These are phyloP conservation scores for Globisporangium solare DNA, from an alignment of 352 stramenopile species.

Conservation along the genomic window DNA sequence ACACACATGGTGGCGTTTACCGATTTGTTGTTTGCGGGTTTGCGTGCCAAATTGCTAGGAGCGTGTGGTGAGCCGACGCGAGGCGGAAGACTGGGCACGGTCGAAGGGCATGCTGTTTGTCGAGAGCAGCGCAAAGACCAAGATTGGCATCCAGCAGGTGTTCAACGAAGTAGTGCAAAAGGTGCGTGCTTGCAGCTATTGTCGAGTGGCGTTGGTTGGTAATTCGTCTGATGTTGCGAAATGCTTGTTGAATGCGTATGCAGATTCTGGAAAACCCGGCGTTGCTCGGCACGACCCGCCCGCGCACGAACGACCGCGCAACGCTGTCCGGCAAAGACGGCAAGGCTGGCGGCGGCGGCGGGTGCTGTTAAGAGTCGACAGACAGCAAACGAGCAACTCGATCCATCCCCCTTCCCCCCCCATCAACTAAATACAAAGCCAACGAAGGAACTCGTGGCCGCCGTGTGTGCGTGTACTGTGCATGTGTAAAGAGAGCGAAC, in stretches of 20 bases:
- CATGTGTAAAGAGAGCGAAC: too few species aligned
- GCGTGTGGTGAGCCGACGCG: constrained; percentile 88
- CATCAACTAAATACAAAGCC: too few species aligned
- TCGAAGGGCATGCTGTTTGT: constrained; percentile 98
- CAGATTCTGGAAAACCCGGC: constrained; percentile 90
- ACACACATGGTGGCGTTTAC: background rate
- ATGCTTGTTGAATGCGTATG: constrained; percentile 1
- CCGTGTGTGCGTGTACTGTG: too few species aligned
- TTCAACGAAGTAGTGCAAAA: constrained; percentile 99
- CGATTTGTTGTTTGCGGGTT: background rate
- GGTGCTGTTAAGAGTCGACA: constrained; percentile 46
- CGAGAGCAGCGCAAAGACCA: constrained; percentile 96
- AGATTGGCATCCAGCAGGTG: constrained; percentile 92
- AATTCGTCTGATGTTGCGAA: background rate
- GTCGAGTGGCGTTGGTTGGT: background rate
- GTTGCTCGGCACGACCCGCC: constrained; percentile 78
- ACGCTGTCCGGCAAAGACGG: constrained; percentile 48
- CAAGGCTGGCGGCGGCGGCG: constrained; percentile 40
- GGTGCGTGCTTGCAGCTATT: constrained; percentile 37
- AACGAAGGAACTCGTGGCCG: too few species aligned
- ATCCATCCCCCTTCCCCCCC: too few species aligned
- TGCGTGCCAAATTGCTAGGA: constrained; percentile 53
- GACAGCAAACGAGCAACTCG: background rate
- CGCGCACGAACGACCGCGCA: constrained; percentile 36
- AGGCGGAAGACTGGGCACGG: constrained; percentile 94